A percentile compares a stretch with the other conserved stretches of the same genome.
phyloP scores from a whole-genome alignment of 495 filamentous ascomycete genomes.

The Aspergillus ostianus region DNA sequence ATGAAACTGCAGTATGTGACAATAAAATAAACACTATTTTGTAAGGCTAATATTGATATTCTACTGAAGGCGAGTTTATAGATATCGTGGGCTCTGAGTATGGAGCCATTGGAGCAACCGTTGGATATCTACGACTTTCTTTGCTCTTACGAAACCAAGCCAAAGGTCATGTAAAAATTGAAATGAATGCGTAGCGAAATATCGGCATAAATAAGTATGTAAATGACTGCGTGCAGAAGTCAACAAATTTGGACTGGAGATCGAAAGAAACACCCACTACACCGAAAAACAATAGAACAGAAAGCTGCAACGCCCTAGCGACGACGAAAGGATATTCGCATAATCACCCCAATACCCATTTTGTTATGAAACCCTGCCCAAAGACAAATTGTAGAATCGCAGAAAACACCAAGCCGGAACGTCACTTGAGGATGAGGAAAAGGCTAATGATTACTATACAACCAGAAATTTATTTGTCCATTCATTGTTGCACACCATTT shows the following conservation, averaged over 20 bases:
- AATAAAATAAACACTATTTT: conserved; percentile 13
- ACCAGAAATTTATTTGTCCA: conserved; percentile 9
- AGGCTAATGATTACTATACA: conserved; percentile 19
- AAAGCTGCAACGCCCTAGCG: neutral
- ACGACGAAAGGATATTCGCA: conserved; percentile 10
- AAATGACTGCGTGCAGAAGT: neutral
- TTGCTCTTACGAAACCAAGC: too few relatives aligned
- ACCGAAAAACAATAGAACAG: neutral
- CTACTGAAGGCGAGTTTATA: too few relatives aligned
- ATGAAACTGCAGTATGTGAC: conserved; percentile 20
- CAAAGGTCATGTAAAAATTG: too few relatives aligned
- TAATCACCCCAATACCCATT: conserved; percentile 16
- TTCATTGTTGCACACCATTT: conserved; percentile 25
- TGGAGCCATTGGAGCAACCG: too few relatives aligned
- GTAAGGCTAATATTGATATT: neutral
- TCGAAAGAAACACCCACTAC: neutral
- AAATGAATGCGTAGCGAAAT: too few relatives aligned
- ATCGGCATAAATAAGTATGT: neutral
- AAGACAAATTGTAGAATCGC: conserved; percentile 1
- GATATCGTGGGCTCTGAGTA: too few relatives aligned
- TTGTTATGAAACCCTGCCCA: conserved; percentile 5
- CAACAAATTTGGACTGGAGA: neutral
- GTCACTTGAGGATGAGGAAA: conserved; percentile 3
- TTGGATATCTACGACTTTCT: too few relatives aligned
- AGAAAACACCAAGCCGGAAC: conserved; percentile 11